Evolutionary conservation across 257 asterid species (phyloP), one percentile per base, ranked within the genome.

Genomic region (Solanum appendiculatum): DNA sequence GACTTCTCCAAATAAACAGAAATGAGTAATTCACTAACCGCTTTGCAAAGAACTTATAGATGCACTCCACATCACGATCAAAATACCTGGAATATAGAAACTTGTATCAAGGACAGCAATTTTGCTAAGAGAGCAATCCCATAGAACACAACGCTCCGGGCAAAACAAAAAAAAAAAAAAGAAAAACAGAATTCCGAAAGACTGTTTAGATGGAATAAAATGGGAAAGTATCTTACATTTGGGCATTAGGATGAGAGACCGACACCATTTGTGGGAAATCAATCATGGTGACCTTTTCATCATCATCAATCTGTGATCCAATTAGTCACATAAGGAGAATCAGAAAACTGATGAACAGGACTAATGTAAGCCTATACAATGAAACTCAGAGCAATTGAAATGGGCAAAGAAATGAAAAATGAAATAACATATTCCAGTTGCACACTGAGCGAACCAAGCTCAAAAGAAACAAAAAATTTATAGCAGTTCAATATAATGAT

Each of bases 211-310:
- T 1, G 37, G 33, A 86, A 31, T 21, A 78, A 86, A 39, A 88
- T 63, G 89, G 85, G 21, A 83, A 54, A 51, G 36, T 5, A 72
- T 82, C 93, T 40, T 94, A 95, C 99, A 95, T 97, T 87, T 95
- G 87, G 9, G 98, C 99, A 88, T 97, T 97, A 84, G 91, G 93
- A 91, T 97, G 99, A 88, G 99, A 93, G 86, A 95, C 95, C 9
- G 99, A 97, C 88, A 97, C 99, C 98, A 97, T 97, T 92, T 95
- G 99, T 3, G 98, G 99, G 88, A 95, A 97, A 91, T 97, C 99
- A 91, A 97, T 95, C 91, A 97, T 90, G 7, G 99, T 97, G 86
- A 97, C 92, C 90, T 94, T 93, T 91, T 97, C 98, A 88, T 95
- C 98, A 89, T 97, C 99, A 88, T 96, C 97, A 89, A 97, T 95